A percentile compares a stretch with the other conserved stretches of the same genome.
Conservation (phyloP, 495 filamentous ascomycete genomes). For the Xylaria nigripes region DNA sequence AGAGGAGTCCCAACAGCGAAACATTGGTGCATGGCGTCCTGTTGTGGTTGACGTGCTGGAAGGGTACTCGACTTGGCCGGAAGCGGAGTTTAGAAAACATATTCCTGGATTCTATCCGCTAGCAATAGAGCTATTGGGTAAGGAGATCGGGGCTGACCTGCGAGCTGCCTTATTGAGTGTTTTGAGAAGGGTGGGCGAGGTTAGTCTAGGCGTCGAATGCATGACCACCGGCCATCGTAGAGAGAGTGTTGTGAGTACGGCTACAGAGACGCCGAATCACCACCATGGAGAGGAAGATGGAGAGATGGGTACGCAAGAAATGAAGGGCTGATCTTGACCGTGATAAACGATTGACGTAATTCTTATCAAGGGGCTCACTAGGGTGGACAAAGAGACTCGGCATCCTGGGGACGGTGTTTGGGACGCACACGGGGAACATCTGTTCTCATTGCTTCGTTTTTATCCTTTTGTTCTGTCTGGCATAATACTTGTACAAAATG, state of each 20-base stretch:
- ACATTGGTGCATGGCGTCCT: constrained; percentile 92
- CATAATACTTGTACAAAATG: too few species aligned
- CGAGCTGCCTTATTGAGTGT: constrained; percentile 66
- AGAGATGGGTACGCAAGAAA: constrained; percentile 18
- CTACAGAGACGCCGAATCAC: constrained; percentile 15
- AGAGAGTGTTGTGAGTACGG: constrained; percentile 29
- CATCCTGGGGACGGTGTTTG: too few species aligned
- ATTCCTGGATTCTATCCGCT: constrained; percentile 79
- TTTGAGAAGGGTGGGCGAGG: constrained; percentile 73
- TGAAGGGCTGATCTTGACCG: constrained; percentile 12
- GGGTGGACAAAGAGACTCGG: too few species aligned
- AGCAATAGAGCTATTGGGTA: constrained; percentile 69
- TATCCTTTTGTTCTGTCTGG: too few species aligned
- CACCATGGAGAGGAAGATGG: constrained; percentile 14
- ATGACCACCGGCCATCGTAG: constrained; percentile 24
- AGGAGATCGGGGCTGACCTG: constrained; percentile 73
- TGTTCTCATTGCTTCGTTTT: too few species aligned
- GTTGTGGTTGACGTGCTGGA: constrained; percentile 98
- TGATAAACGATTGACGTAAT: too few species aligned
- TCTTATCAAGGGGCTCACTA: too few species aligned
- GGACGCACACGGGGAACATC: too few species aligned
- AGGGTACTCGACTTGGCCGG: constrained; percentile 80
- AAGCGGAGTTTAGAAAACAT: constrained; percentile 72
- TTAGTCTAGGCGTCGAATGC: constrained; percentile 58
- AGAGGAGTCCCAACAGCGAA: constrained; percentile 89